Conservation (phyloP, 208 protist species). For the Leishmania amazonensis region DNA sequence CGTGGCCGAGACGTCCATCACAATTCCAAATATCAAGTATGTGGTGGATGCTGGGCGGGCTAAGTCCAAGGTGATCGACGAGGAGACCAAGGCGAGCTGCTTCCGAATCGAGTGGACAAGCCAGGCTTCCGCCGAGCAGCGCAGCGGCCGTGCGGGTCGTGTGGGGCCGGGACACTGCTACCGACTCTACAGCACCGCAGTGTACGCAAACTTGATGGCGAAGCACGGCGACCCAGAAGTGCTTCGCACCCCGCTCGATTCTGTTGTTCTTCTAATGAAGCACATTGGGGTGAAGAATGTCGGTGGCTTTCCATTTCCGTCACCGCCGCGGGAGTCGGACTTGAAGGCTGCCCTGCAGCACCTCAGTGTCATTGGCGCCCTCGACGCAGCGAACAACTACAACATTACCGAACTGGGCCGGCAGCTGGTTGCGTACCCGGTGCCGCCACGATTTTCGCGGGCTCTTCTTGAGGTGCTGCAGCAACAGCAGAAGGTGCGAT, state of each 20-base stretch:
- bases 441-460: conserved; percentile 85
- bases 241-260: conserved; percentile 89
- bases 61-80: conserved; percentile 97
- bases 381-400: conserved; percentile 48
- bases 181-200: conserved; percentile 97
- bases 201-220: conserved; percentile 98
- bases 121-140: conserved; percentile 97
- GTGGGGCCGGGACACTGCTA: conserved; percentile 97
- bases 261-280: conserved; percentile 93
- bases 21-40: conserved; percentile 98
- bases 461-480: conserved; percentile 66
- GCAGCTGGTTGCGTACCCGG: conserved; percentile 73
- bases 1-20: conserved; percentile 99
- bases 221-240: conserved; percentile 95
- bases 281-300: conserved; percentile 89
- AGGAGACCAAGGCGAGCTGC: conserved; percentile 96
- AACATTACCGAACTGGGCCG: conserved; percentile 74
- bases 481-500: conserved; percentile 12
- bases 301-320: conserved; percentile 89
- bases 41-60: conserved; percentile 98
- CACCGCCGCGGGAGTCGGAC: conserved; percentile 67
- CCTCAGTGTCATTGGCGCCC: conserved; percentile 74
- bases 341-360: conserved; percentile 74
- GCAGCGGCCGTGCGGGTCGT: conserved; percentile 96
- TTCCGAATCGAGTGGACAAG: conserved; percentile 97